These are phyloP conservation scores for Volvariella volvacea DNA, from an alignment of 1,284 basidiomycete genomes.

Conservation along the genomic window DNA sequence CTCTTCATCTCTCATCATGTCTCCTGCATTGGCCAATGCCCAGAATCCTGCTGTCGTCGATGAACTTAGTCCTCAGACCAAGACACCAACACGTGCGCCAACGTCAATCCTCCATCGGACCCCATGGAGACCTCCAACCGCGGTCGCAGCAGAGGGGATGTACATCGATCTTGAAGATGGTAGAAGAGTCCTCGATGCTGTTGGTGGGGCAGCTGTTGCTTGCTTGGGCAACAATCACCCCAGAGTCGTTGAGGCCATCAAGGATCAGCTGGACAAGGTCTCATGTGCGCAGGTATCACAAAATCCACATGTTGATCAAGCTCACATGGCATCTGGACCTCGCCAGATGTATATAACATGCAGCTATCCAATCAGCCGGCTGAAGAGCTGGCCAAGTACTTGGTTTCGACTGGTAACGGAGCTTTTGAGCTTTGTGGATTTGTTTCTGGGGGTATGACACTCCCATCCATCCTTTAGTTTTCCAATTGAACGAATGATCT, in stretches of 20 bases:
- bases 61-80: slow-evolving; percentile 2
- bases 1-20: slow-evolving; percentile 1
- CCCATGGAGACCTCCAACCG: slow-evolving; percentile 65
- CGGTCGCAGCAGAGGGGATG: slow-evolving; percentile 57
- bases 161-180: slow-evolving; percentile 68
- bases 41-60: slow-evolving; percentile 7
- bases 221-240: slow-evolving; percentile 75
- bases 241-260: slow-evolving; percentile 62
- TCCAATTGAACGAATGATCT: background rate
- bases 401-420: slow-evolving; percentile 60
- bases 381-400: slow-evolving; percentile 61
- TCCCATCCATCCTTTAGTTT: background rate
- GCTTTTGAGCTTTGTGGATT: slow-evolving; percentile 67
- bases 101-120: slow-evolving; percentile 52
- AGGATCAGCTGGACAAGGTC: slow-evolving; percentile 70
- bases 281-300: slow-evolving; percentile 46
- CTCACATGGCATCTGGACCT: background rate
- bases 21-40: slow-evolving; percentile 5
- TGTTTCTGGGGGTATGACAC: slow-evolving; percentile 56
- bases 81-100: slow-evolving; percentile 10
- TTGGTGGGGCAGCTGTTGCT: slow-evolving; percentile 80
- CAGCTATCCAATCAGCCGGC: slow-evolving; percentile 73
- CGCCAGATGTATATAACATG: slow-evolving; percentile 74
- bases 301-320: background rate
- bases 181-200: slow-evolving; percentile 59